These are phyloP conservation scores for Clitoria ternatea DNA, from an alignment of 306 rosid species.

Conservation along the genomic window DNA sequence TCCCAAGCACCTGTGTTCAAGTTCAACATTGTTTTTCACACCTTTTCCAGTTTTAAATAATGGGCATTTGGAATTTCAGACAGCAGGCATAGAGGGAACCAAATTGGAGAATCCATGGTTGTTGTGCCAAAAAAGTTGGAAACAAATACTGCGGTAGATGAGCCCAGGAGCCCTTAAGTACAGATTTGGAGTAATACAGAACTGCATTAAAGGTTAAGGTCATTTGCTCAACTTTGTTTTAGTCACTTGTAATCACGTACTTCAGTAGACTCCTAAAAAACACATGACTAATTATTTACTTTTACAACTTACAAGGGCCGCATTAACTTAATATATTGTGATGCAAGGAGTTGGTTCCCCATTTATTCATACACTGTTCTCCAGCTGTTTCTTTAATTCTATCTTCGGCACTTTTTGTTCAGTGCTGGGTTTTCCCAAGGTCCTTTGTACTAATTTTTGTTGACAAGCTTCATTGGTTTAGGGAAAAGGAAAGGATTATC, in stretches of 20 bases:
- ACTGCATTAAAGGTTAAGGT: background rate
- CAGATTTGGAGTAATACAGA: background rate
- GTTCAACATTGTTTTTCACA: constrained; percentile 18
- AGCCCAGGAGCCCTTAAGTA: background rate
- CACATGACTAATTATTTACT: background rate
- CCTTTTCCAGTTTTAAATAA: constrained; percentile 2
- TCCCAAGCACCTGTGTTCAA: constrained; percentile 75
- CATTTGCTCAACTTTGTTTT: background rate
- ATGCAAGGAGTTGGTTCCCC: background rate
- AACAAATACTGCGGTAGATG: background rate
- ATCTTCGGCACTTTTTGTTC: background rate
- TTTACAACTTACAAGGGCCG: background rate
- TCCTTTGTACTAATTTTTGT: background rate
- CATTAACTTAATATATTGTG: background rate
- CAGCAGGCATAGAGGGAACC: background rate
- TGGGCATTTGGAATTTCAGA: constrained; percentile 9
- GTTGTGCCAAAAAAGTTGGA: background rate
- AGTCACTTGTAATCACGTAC: background rate
- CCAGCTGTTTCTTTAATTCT: background rate
- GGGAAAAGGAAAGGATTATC: background rate
- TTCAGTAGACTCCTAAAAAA: background rate
- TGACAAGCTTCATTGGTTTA: background rate
- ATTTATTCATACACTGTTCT: background rate
- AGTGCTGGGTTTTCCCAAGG: background rate
- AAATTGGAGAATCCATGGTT: background rate